Percentiles rank a stretch among this genome's conserved stretches.
phyloP scores from a whole-genome alignment of 495 filamentous ascomycete species.

The Letharia columbiana region DNA sequence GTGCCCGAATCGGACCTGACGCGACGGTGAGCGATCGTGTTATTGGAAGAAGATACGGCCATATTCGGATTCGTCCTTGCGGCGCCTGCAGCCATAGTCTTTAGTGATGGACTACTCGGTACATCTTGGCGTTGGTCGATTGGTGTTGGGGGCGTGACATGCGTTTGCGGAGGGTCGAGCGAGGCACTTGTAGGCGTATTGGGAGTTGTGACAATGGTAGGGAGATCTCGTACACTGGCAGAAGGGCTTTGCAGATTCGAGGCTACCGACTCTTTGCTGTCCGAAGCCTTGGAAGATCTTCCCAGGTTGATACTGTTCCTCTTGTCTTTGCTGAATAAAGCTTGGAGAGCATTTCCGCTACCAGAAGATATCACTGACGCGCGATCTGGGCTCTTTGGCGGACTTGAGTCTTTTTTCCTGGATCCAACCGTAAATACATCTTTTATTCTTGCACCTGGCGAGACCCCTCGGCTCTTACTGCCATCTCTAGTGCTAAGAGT shows the following conservation, averaged over 20 bases:
- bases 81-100: conserved; percentile 6
- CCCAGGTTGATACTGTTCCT: conserved; percentile 38
- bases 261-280: conserved; percentile 19
- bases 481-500: conserved; percentile 16
- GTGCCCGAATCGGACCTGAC: conserved; percentile 56
- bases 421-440: conserved; percentile 36
- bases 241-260: conserved; percentile 13
- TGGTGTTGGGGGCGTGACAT: conserved; percentile 49
- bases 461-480: conserved; percentile 33
- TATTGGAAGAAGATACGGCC: conserved; percentile 43
- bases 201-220: conserved; percentile 24
- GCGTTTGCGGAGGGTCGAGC: conserved; percentile 40
- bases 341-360: conserved; percentile 27
- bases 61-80: conserved; percentile 21
- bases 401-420: conserved; percentile 35
- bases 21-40: conserved; percentile 68
- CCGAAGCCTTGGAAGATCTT: conserved; percentile 30
- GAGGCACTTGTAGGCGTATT: conserved; percentile 40
- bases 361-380: conserved; percentile 33
- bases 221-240: conserved; percentile 16
- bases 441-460: conserved; percentile 39
- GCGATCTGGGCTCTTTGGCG: conserved; percentile 37
- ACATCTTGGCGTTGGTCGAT: conserved; percentile 29
- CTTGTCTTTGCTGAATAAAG: conserved; percentile 31
- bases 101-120: conserved; percentile 14